Evolutionary conservation across 1,284 basidiomycete genomes (phyloP).

Genomic region (Cryptococcus wingfieldii): DNA sequence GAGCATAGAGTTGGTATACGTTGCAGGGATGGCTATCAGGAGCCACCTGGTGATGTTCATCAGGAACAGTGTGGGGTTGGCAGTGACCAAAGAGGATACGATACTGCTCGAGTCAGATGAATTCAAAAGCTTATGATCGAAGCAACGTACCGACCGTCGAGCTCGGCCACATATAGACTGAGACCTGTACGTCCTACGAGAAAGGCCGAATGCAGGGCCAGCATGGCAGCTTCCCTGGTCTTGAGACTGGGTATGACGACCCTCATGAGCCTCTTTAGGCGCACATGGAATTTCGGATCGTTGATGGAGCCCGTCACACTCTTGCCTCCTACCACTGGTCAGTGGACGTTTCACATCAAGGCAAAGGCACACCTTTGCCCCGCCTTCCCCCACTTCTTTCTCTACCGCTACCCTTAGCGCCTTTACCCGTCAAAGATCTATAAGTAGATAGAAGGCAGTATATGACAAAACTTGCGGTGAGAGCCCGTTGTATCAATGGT

Average conservation of each 20-base stretch:
- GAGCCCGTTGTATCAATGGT: conserved; percentile 62
- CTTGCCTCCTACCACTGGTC: background rate
- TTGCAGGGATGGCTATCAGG: conserved; percentile 87
- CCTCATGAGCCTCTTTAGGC: conserved; percentile 69
- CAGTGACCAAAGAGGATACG: conserved; percentile 90
- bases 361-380: conserved; percentile 11
- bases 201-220: conserved; percentile 81
- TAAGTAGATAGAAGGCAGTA: conserved; percentile 41
- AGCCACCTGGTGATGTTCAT: conserved; percentile 86
- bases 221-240: conserved; percentile 79
- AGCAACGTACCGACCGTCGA: conserved; percentile 78
- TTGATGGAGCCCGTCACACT: conserved; percentile 50
- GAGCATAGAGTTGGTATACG: conserved; percentile 95
- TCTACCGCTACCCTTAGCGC: conserved; percentile 12
- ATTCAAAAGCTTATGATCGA: conserved; percentile 63
- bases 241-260: conserved; percentile 85
- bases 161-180: conserved; percentile 88
- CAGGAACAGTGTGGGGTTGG: conserved; percentile 73
- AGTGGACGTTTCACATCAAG: background rate
- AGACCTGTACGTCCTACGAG: conserved; percentile 85
- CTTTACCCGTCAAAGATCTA: conserved; percentile 28
- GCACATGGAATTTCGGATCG: conserved; percentile 82
- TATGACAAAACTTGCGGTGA: conserved; percentile 52
- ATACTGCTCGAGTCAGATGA: conserved; percentile 57
- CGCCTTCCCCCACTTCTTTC: conserved; percentile 11